Conservation (phyloP, 768 basidiomycete genomes). For the Leccinum incarnatum region DNA sequence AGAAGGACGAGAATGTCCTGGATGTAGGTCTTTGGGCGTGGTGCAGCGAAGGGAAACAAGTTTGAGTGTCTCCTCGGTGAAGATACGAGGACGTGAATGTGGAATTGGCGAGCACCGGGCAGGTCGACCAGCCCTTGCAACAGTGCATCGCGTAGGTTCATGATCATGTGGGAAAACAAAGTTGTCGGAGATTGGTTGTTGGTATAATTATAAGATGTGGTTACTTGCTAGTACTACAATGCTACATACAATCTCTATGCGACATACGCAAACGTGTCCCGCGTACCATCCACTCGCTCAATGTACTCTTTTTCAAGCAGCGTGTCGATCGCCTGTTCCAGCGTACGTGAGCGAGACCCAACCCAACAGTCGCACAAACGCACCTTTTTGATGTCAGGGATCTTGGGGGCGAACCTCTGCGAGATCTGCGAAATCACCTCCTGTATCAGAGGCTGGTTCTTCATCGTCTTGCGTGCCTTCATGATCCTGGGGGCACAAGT, state of each 20-base stretch:
- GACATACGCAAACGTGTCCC: slow-evolving; percentile 60
- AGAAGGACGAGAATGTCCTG: slow-evolving; percentile 79
- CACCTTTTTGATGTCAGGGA: slow-evolving; percentile 96
- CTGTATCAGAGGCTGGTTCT: slow-evolving; percentile 86
- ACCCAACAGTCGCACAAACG: background rate
- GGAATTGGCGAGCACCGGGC: slow-evolving; percentile 69
- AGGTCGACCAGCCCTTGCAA: slow-evolving; percentile 52
- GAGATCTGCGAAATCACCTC: slow-evolving; percentile 90
- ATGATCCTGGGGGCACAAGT: slow-evolving; percentile 60
- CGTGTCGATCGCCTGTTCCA: slow-evolving; percentile 75
- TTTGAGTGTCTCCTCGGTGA: slow-evolving; percentile 61
- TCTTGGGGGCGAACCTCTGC: slow-evolving; percentile 86
- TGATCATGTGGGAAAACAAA: slow-evolving; percentile 30
- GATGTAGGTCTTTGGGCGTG: slow-evolving; percentile 61
- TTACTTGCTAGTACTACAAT: too few species aligned
- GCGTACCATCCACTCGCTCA: slow-evolving; percentile 88
- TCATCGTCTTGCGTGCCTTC: slow-evolving; percentile 95
- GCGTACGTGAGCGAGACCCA: background rate
- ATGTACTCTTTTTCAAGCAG: slow-evolving; percentile 97
- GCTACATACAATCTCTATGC: slow-evolving; percentile 26
- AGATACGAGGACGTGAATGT: slow-evolving; percentile 73
- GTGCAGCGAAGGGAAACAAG: slow-evolving; percentile 73
- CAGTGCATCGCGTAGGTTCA: slow-evolving; percentile 60
- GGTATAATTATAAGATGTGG: slow-evolving; percentile 15
- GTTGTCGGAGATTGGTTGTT: background rate